Evolutionary conservation across 208 protist species (phyloP), one percentile per base, ranked within the genome.

Genomic region (Lotmaria passim): DNA sequence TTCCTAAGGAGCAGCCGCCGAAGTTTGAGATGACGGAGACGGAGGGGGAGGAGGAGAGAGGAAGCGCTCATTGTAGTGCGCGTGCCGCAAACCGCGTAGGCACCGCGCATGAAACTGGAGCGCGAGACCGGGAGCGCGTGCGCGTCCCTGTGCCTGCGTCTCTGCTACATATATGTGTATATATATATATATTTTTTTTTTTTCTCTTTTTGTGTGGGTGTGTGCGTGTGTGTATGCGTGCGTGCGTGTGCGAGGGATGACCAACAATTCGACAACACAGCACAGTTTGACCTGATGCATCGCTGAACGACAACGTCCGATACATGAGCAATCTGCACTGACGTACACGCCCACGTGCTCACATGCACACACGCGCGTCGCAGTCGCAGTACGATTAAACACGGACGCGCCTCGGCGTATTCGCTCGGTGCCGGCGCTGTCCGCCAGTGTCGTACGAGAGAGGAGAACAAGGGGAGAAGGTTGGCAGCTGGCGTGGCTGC

Each of bases 371-470:
- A 6, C 6, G 36, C 36, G 12, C n/a, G 8, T 21, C 14, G 47
- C 62, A 26, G 50, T 28, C 21, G 47, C 60, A 67, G 60, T 67
- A 55, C 60, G 60, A 56, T 67, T 68, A 68, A 68, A 68, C 62
- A 68, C 62, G 62, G 62, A 68, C 62, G 62, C 62, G 62, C 62
- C 48, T 46, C 36, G 50, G 62, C 62, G 39, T 68, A 68, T 48
- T 48, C 24, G 24, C 62, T 68, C 41, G 46, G 62, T 68, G 62
- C 62, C 52, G 28, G 62, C 62, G 62, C 48, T 43, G 62, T 68
- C 62, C 62, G 62, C 62, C 62, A 68, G 62, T 68, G 62, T 68
- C 62, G 62, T 57, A 68, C 62, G 62, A 68, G 62, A 68, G 28
- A 33, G 30, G 10, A 31, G 38, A 41, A 1, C 5, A 33, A 19